Conservation (phyloP, 2,329 filamentous ascomycete genomes). For the Xenosphaeropsis pyriputrescens region DNA sequence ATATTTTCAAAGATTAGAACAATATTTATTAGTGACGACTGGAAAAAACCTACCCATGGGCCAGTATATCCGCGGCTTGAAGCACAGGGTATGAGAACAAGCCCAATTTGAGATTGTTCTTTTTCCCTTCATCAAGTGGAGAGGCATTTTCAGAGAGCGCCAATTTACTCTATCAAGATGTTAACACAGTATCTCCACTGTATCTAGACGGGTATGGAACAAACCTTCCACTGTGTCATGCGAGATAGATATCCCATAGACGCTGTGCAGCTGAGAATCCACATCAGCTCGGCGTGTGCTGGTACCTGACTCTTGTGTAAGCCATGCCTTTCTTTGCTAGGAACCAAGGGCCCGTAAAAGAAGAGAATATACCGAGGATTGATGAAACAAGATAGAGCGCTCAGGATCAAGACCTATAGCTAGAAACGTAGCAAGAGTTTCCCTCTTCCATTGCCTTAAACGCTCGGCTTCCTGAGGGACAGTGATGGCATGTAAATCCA, state of each 20-base stretch:
- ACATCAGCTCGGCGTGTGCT: constrained; percentile 84
- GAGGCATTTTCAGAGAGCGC: constrained; percentile 42
- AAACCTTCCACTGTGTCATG: constrained; percentile 99
- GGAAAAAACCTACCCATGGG: constrained; percentile 46
- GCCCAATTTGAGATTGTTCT: constrained; percentile 62
- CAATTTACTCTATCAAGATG: constrained; percentile 50
- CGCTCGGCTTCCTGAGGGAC: constrained; percentile 48
- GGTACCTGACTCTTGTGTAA: constrained; percentile 34
- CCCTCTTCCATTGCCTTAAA: constrained; percentile 50
- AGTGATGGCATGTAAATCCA: constrained; percentile 90
- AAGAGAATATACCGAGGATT: constrained; percentile 44
- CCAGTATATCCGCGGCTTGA: constrained; percentile 84
- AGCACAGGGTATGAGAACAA: constrained; percentile 94
- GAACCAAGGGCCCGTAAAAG: too few species aligned
- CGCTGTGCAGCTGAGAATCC: constrained; percentile 85
- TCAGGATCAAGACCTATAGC: constrained; percentile 73
- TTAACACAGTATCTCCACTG: constrained; percentile 1
- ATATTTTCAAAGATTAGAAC: constrained; percentile 2
- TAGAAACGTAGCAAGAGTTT: constrained; percentile 67
- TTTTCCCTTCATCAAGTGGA: constrained; percentile 41
- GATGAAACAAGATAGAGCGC: constrained; percentile 68
- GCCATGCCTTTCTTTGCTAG: too few species aligned
- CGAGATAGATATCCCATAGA: constrained; percentile 86
- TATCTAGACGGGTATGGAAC: constrained; percentile 1
- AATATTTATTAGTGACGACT: neutral